Base-by-base conservation (phyloP, 352 stramenopile species). In the Pythium phragmitis region DNA sequence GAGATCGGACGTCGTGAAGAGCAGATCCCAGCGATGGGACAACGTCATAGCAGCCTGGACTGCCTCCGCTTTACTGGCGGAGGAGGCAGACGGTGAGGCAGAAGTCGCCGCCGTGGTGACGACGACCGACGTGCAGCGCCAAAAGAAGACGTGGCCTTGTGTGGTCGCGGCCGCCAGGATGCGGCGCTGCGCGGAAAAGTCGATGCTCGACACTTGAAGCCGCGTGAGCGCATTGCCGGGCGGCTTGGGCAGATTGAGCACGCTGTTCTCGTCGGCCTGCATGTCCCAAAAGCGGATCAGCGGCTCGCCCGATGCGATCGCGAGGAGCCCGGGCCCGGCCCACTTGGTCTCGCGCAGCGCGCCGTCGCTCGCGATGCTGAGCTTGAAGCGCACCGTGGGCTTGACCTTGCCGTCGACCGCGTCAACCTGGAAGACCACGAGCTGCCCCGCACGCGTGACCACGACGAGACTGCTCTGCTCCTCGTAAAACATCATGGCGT, bases 251-350 rank as follows among this genome's bases (percentile, higher is more conserved):
- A 97, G 68, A 50, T 77, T 95, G 26, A 98, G 64, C 5, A 96
- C 85, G 57, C 96, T 98, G 69, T 94, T 98, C 60, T 98, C 87
- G 53, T 98, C 93, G 1, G 83, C 80, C 13, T 87, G 74, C 19
- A 98, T 75, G 63, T 98, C 91, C 90, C 92, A 98, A 49, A 98
- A 96, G 12, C 94, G 88, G 46, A 98, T 83, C 0, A 98, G 55
- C 9, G 81, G 72, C 56, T 98, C 92, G 6, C 84, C 87, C 9
- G 91, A 97, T 0, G 89, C 88, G 33, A 96, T 96, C 4, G 87
- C 89, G 33, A 98, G 71, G n/a, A 98, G 64, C 2, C 82, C 93
- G 0, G 89, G 87, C 4, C 91, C 87, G 4, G 91, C 89, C 94
- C 93, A 98, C 28, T 82, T 83, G 8, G 91, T 86, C 67, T 97